Conservation (phyloP, 2,329 filamentous ascomycete species). For the Colletotrichum truncatum region DNA sequence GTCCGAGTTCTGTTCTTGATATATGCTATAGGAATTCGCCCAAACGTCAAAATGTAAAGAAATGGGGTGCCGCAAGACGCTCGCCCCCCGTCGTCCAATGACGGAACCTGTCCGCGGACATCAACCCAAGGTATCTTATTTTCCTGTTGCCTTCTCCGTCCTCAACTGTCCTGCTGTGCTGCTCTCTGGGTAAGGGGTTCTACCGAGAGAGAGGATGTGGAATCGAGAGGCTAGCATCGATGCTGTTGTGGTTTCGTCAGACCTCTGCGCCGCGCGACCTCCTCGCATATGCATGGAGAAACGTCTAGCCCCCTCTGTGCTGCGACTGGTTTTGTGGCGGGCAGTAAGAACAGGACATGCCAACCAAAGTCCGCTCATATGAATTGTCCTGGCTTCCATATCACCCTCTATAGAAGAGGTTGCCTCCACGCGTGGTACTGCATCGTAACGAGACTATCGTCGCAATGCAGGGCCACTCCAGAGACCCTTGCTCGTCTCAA, state of each 20-base stretch:
- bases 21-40: conserved; percentile 22
- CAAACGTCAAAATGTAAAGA: conserved; percentile 7
- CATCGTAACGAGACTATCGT: conserved; percentile 17
- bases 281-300: conserved; percentile 10
- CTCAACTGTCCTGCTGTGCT: background rate
- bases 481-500: conserved; percentile 72
- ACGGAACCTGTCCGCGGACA: conserved; percentile 23
- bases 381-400: background rate
- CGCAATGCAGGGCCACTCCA: conserved; percentile 52
- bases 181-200: background rate
- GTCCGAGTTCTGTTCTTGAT: conserved; percentile 10
- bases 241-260: background rate
- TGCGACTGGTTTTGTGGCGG: background rate
- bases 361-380: background rate
- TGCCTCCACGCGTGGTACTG: background rate
- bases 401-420: background rate
- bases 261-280: background rate
- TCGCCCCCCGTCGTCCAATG: conserved; percentile 10
- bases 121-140: conserved; percentile 28
- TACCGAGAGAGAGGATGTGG: background rate
- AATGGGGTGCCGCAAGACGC: conserved; percentile 15
- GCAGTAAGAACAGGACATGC: background rate
- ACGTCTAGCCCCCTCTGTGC: background rate
- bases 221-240: background rate
- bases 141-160: background rate